Base-by-base conservation (phyloP, 2,329 filamentous ascomycete genomes). In the Hortaea werneckii region DNA sequence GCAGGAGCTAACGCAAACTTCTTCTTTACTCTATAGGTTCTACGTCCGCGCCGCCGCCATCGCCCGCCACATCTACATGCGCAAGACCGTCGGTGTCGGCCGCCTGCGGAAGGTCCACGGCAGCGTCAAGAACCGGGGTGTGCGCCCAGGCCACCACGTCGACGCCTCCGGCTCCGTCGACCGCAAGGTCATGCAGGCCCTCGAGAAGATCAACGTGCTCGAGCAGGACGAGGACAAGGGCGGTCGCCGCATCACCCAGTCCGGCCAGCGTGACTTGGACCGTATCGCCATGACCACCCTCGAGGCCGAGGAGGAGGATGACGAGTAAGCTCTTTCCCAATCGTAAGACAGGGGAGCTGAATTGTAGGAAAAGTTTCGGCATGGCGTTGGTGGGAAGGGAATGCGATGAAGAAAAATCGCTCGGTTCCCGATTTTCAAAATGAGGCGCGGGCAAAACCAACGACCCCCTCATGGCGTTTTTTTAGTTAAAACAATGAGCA, bases 191-290 rank as follows among this genome's bases (percentile, higher is more conserved):
- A 77, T 95, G 71, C 92, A 98, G 80, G 78, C 89, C 53, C 85
- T 98, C 50, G 92, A 95, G 85, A 95, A 96, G 85, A 95, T 98
- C 65, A 89, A 90, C 72, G 89, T 98, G 63, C 77, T 98, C 54
- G 92, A 98, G 84, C 78, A 85, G 67, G 90, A 95, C 65, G 90
- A 95, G 80, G 90, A 96, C 61, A 95, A 95, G 82, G 92, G 92
- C 74, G 92, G 92, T 67, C 87, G 92, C 69, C 83, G 92, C 73
- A 96, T 98, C 76, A 96, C 92, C 65, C 88, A 96, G 80, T 82
- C 82, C 67, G 92, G 92, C 69, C 89, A 95, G 82, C 87, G 92
- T 79, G 92, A 98, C 85, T 80, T 98, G 80, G 92, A 96, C 79
- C 90, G 72, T 58, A 74, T 74, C 55, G 71, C 71, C 48, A 68